phyloP scores from a whole-genome alignment of 2,329 filamentous ascomycete species.

The Anthostomella pinea region DNA sequence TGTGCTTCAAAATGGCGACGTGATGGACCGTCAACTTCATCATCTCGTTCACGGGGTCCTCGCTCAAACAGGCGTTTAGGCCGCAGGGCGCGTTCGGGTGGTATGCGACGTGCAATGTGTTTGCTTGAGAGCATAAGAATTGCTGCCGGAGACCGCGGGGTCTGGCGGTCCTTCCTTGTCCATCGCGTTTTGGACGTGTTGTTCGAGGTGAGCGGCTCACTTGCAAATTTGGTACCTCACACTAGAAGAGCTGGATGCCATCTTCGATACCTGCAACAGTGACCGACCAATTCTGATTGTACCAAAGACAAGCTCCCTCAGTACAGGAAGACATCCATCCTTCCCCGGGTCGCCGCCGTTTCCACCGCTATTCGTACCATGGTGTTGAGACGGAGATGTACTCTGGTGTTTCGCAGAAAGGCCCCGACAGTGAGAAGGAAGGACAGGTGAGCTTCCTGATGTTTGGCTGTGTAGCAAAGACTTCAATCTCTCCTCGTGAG shows the following conservation, averaged over 20 bases:
- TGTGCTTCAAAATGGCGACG: constrained; percentile 52
- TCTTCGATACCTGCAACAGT: constrained; percentile 17
- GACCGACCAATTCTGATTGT: constrained; percentile 16
- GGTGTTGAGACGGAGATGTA: too few species aligned
- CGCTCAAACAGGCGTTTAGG: constrained; percentile 37
- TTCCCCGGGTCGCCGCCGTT: too few species aligned
- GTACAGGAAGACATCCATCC: constrained; percentile 17
- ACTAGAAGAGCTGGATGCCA: constrained; percentile 19
- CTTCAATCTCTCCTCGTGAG: too few species aligned
- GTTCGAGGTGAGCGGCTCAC: neutral
- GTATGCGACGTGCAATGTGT: constrained; percentile 45
- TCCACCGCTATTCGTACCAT: too few species aligned
- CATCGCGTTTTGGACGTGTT: neutral
- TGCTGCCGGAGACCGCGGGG: constrained; percentile 40
- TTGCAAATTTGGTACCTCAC: constrained; percentile 9
- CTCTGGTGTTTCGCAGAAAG: too few species aligned
- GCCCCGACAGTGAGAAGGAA: too few species aligned
- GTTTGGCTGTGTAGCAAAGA: too few species aligned
- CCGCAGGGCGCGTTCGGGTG: constrained; percentile 44
- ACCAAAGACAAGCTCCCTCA: constrained; percentile 16
- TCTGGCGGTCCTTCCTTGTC: constrained; percentile 8
- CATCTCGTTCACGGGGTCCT: constrained; percentile 41
- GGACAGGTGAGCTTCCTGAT: too few species aligned
- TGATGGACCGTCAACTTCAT: constrained; percentile 36
- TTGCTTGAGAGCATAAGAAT: constrained; percentile 40